Evolutionary conservation across 2,329 filamentous ascomycete species (phyloP).

Genomic region (Pezicula neosporulosa): DNA sequence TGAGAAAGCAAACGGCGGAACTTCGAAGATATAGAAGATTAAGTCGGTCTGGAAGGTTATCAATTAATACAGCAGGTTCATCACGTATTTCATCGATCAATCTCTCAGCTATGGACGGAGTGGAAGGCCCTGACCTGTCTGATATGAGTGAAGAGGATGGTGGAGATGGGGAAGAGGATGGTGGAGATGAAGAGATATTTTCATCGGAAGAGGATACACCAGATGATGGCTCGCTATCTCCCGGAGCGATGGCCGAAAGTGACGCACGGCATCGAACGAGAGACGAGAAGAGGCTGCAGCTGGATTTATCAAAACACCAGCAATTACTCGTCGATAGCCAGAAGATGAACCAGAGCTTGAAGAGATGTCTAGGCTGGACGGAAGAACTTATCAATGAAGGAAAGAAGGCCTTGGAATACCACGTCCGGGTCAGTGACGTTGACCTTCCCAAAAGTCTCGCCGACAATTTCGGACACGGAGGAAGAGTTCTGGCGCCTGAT

Average conservation of each 20-base stretch:
- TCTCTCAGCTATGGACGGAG: conserved; percentile 38
- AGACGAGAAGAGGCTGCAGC: conserved; percentile 79
- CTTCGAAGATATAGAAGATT: conserved; percentile 82
- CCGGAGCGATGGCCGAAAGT: conserved; percentile 36
- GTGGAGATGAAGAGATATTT: conserved; percentile 40
- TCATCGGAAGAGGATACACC: conserved; percentile 45
- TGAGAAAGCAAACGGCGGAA: conserved; percentile 88
- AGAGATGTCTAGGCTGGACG: conserved; percentile 83
- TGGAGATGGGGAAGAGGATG: conserved; percentile 40
- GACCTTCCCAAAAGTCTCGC: conserved; percentile 42
- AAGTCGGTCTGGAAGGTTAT: conserved; percentile 74
- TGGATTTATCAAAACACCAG: conserved; percentile 85
- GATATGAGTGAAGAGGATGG: conserved; percentile 49
- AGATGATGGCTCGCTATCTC: conserved; percentile 31
- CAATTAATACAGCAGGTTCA: conserved; percentile 48
- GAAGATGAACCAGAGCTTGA: conserved; percentile 92
- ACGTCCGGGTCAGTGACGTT: conserved; percentile 74
- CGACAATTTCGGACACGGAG: conserved; percentile 42
- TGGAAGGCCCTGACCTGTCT: conserved; percentile 33
- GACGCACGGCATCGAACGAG: conserved; percentile 57
- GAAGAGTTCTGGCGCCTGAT: conserved; percentile 70
- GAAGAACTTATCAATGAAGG: conserved; percentile 89
- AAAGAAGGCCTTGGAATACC: conserved; percentile 80
- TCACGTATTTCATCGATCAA: conserved; percentile 41
- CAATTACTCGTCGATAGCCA: conserved; percentile 86